Base-by-base conservation (phyloP, 2,329 filamentous ascomycete species). In the Trichoderma sp. region DNA sequence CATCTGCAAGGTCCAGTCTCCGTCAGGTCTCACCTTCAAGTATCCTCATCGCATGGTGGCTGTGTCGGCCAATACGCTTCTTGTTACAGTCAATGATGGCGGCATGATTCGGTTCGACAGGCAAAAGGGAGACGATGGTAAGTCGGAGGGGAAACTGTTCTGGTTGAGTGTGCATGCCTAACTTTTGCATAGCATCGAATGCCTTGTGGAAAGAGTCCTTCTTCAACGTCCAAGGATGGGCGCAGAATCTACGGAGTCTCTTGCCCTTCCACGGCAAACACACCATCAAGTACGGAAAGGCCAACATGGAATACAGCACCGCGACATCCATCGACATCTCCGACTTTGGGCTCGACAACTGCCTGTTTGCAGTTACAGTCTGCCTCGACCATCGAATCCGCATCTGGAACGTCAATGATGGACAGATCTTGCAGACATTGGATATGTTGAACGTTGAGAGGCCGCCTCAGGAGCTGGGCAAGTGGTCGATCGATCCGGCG, bases 351-450 rank as follows among this genome's bases (percentile, higher is more conserved):
- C 74, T 83, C 21, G 78, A 83, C 9, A 76, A 80, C 57, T 77
- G 77, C 6, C 77, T 82, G 1, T 88, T 86, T 69, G 80, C 85
- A 2, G 91, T 97, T 71, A 93, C 93, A 0, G 87, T 97, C 56
- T 95, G 91, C 68, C 81, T 99, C 66, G 93, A 99, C 71, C 93
- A 99, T 74, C 89, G 88, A 12, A 80, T 99, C 74, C 89, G 93
- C 72, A 88, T 95, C 45, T 98, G 95, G 94, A 95, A 96, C 73
- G 82, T 94, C 39, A 81, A 86, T n/a, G 91, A 86, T 45, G 93
- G 93, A 54, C 90, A 89, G 73, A 85, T 96, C 63, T 85, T 91
- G 5, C 87, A 88, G 64, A 88, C 89, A 6, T 88, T 87, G 70
- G 94, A 99, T 76, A 82, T 99, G 39, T 77, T 98, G 17, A 87